phyloP scores from a whole-genome alignment of 2,329 filamentous ascomycete genomes.

The Claviceps fusiformis region DNA sequence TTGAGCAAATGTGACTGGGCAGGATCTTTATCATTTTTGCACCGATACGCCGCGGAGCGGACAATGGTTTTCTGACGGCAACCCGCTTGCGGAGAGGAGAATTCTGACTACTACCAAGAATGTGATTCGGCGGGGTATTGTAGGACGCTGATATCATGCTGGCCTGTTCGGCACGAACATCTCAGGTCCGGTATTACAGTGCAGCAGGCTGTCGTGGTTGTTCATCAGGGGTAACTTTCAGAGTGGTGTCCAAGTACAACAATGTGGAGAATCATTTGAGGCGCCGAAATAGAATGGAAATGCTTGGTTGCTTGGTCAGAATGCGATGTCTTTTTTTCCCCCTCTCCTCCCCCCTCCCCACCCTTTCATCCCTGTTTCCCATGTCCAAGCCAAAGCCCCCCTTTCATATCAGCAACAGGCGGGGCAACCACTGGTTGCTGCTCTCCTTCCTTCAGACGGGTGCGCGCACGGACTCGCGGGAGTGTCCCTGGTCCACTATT shows the following conservation, averaged over 20 bases:
- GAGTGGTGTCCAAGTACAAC: not conserved
- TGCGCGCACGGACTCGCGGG: too few species aligned
- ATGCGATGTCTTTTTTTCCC: too few species aligned
- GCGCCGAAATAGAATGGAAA: not conserved
- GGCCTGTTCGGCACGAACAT: too few species aligned
- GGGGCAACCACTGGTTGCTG: not conserved
- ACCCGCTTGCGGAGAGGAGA: too few species aligned
- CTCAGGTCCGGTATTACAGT: not conserved
- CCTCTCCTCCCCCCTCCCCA: too few species aligned
- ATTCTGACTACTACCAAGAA: too few species aligned
- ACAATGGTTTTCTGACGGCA: too few species aligned
- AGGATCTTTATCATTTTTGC: too few species aligned
- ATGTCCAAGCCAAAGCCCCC: not conserved
- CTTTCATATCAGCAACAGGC: not conserved
- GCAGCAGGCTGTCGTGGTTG: not conserved
- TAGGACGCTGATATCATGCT: not conserved
- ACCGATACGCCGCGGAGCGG: too few species aligned
- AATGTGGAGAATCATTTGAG: not conserved
- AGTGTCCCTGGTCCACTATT: not conserved
- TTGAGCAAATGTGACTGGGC: not conserved
- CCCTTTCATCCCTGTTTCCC: not conserved
- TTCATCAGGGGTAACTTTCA: not conserved
- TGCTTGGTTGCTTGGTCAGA: not conserved
- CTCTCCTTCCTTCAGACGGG: not conserved
- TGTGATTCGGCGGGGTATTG: not conserved